Evolutionary conservation across 1,139 yeast species (phyloP).

Genomic region (Kodamaea anthophila): DNA sequence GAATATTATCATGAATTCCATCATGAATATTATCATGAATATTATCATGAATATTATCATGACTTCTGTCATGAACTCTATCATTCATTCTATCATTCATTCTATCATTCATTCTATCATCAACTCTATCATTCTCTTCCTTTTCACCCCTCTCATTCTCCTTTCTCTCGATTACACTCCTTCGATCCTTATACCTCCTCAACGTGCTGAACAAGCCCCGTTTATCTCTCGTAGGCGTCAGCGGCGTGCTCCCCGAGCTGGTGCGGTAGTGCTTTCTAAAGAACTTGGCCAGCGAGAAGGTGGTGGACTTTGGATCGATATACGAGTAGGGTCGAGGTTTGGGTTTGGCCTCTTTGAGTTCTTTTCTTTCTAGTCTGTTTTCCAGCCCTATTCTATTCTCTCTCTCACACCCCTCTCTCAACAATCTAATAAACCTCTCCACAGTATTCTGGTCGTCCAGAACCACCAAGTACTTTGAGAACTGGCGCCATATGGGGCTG

Average conservation of each 20-base stretch:
- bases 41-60: too few relatives aligned
- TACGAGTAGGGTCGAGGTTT: slow-evolving; percentile 61
- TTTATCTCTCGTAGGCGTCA: slow-evolving; percentile 18
- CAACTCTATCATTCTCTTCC: too few relatives aligned
- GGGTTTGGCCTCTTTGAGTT: too few relatives aligned
- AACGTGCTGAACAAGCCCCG: slow-evolving; percentile 38
- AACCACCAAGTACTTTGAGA: slow-evolving; percentile 28
- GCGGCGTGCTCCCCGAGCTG: slow-evolving; percentile 43
- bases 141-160: too few relatives aligned
- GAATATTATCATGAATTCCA: too few relatives aligned
- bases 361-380: too few relatives aligned
- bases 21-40: too few relatives aligned
- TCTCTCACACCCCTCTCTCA: too few relatives aligned
- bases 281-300: slow-evolving; percentile 33
- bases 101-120: background rate
- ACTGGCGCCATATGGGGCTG: slow-evolving; percentile 45
- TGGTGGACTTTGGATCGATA: slow-evolving; percentile 31
- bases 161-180: too few relatives aligned
- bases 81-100: too few relatives aligned
- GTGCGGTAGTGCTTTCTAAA: slow-evolving; percentile 56
- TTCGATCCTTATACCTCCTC: slow-evolving; percentile 29
- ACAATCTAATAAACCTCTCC: slow-evolving; percentile 44
- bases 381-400: too few relatives aligned
- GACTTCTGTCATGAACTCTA: too few relatives aligned
- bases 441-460: slow-evolving; percentile 45